These are phyloP conservation scores for Globisporangium viniferum DNA, from an alignment of 352 stramenopile species.

Conservation along the genomic window DNA sequence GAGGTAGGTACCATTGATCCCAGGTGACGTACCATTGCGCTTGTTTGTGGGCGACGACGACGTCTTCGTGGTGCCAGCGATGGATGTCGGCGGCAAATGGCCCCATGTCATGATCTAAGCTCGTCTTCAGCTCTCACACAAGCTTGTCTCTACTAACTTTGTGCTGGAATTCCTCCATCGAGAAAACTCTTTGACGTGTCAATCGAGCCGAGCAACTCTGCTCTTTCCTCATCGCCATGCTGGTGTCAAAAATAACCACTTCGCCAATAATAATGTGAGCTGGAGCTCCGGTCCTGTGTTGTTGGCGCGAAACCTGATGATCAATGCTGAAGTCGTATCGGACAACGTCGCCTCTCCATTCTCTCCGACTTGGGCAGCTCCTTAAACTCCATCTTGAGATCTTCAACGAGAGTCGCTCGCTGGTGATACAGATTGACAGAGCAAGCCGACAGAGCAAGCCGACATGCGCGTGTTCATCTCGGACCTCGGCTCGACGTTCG, in stretches of 20 bases:
- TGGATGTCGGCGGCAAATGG: slow-evolving; percentile 9
- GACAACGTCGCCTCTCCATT: background rate
- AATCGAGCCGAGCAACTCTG: background rate
- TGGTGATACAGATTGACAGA: background rate
- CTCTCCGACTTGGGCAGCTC: background rate
- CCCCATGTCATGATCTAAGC: slow-evolving; percentile 24
- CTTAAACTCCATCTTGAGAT: background rate
- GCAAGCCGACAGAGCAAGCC: background rate
- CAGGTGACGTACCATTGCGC: slow-evolving; percentile 40
- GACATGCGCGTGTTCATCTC: slow-evolving; percentile 75
- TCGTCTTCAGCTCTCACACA: background rate
- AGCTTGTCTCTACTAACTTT: background rate
- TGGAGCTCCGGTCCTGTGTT: background rate
- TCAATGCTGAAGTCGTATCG: background rate
- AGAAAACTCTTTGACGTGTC: background rate
- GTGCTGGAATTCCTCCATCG: background rate
- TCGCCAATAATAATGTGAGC: background rate
- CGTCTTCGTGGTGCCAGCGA: slow-evolving; percentile 6
- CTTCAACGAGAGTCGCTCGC: background rate
- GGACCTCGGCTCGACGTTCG: slow-evolving; percentile 60
- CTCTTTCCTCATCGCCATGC: background rate
- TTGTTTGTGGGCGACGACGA: slow-evolving; percentile 34
- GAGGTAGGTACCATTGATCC: too few relatives aligned
- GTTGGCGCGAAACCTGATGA: background rate
- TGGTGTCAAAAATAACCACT: background rate